Evolutionary conservation across 176 grass and related monocot species (phyloP), one percentile per base, ranked within the genome.

Genomic region (Hsuehochloa calcarea): DNA sequence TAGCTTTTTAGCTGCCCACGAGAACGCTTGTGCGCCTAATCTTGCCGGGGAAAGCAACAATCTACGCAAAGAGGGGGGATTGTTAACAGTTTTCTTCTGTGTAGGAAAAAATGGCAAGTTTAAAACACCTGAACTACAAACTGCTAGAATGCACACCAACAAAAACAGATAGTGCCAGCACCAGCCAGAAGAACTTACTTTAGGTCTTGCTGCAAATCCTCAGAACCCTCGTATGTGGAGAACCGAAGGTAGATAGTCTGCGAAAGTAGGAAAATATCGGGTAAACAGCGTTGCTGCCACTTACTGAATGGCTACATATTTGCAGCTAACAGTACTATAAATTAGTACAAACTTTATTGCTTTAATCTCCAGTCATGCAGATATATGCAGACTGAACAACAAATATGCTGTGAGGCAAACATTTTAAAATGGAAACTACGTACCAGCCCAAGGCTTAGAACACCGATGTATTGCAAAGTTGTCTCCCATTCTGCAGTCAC

Each of bases 371-470:
- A 56, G 55, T 56, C 11, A 82, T 26, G 19, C 10, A 51, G 51
- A 37, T 19, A 40, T 6, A 78, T 38, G 31, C 26, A 55, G 46
- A 43, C 13, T 63, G 23, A 56, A 46, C 37, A 82, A 22, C 27
- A 60, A 25, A 78, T 50, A 72, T 66, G 49, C 5, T 72, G 10
- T 41, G 29, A 67, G 40, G 35, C 5, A 40, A 83, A 71, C 1
- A 27, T 66, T 86, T 77, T 17, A 45, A 77, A 86, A 60, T 5
- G 29, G 55, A 45, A 58, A 40, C 5, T 34, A 78, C 81, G 38
- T 94, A 99, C 96, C 93, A 80, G 91, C 5, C 85, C 93, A 94
- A 99, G 55, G 67, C 96, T 85, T 35, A 99, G 27, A 82, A 92
- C 87, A 72, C 90, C 93, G 13, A 99, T 94, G 62, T 92, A 58